Evolutionary conservation across 257 asterid species (phyloP).

Genomic region (Lithospermum erythrorhizon): DNA sequence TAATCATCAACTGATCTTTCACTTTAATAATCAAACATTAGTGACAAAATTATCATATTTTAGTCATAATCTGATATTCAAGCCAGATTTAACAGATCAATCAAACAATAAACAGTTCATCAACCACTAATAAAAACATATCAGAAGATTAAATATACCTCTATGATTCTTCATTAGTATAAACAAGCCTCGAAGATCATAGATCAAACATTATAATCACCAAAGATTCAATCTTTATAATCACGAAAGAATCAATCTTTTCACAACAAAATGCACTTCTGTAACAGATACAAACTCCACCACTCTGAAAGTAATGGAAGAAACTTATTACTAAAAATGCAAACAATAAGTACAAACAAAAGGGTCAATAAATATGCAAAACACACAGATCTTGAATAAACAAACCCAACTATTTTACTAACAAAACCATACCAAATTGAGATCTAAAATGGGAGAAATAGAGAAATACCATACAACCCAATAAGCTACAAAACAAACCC

Average conservation of each 20-base stretch:
- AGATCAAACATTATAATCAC: background rate
- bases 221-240: slow-evolving; percentile 3
- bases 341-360: background rate
- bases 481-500: background rate
- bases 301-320: background rate
- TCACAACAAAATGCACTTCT: background rate
- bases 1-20: too few species aligned
- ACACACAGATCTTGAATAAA: slow-evolving; percentile 12
- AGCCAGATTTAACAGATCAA: background rate
- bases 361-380: background rate
- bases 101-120: too few species aligned
- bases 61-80: background rate
- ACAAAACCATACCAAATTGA: slow-evolving; percentile 4
- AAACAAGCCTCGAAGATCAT: background rate
- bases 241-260: background rate
- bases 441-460: background rate
- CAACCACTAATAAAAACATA: background rate
- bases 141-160: background rate
- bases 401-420: background rate
- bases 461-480: background rate
- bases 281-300: background rate
- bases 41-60: background rate
- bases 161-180: background rate
- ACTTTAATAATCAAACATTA: too few species aligned
- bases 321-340: background rate